These are phyloP conservation scores for Hebeloma cylindrosporum DNA, from an alignment of 768 basidiomycete genomes.

Conservation along the genomic window DNA sequence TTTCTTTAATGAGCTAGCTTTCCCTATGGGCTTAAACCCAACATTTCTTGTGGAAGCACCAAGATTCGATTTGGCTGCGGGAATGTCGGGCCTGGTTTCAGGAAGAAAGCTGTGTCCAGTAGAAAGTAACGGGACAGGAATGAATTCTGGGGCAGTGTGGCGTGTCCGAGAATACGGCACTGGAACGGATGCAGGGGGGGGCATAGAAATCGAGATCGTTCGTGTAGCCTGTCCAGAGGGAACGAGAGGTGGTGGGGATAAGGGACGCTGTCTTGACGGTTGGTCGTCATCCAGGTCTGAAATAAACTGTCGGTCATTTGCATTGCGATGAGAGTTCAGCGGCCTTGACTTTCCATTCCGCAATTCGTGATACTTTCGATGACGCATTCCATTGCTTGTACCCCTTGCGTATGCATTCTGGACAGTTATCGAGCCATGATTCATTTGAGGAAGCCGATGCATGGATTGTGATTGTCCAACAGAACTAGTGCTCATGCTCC, in stretches of 20 bases:
- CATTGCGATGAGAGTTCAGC: slow-evolving; percentile 36
- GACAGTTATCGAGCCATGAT: slow-evolving; percentile 34
- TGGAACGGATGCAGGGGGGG: slow-evolving; percentile 17
- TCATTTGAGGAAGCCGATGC: slow-evolving; percentile 57
- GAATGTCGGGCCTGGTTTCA: slow-evolving; percentile 13
- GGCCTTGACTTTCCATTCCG: slow-evolving; percentile 21
- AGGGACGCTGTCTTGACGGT: slow-evolving; percentile 1
- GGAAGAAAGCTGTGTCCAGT: slow-evolving; percentile 2
- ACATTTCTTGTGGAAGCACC: slow-evolving; percentile 33
- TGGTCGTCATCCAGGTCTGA: slow-evolving; percentile 4
- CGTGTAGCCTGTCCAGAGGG: slow-evolving; percentile 5
- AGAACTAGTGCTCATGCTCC: slow-evolving; percentile 60
- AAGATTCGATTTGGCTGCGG: slow-evolving; percentile 13
- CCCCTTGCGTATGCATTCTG: slow-evolving; percentile 33
- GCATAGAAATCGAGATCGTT: slow-evolving; percentile 20
- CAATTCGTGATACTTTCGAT: slow-evolving; percentile 24
- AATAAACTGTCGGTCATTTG: too few relatives aligned
- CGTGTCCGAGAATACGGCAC: slow-evolving; percentile 8
- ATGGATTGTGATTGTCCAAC: slow-evolving; percentile 50
- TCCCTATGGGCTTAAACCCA: slow-evolving; percentile 70
- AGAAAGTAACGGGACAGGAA: too few relatives aligned
- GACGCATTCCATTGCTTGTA: slow-evolving; percentile 26
- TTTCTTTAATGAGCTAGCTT: slow-evolving; percentile 58
- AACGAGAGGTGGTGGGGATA: slow-evolving; percentile 8
- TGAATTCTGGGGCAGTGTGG: slow-evolving; percentile 5